These are phyloP conservation scores for Trichoderma guizhouense DNA, from an alignment of 2,329 filamentous ascomycete species.

Conservation along the genomic window DNA sequence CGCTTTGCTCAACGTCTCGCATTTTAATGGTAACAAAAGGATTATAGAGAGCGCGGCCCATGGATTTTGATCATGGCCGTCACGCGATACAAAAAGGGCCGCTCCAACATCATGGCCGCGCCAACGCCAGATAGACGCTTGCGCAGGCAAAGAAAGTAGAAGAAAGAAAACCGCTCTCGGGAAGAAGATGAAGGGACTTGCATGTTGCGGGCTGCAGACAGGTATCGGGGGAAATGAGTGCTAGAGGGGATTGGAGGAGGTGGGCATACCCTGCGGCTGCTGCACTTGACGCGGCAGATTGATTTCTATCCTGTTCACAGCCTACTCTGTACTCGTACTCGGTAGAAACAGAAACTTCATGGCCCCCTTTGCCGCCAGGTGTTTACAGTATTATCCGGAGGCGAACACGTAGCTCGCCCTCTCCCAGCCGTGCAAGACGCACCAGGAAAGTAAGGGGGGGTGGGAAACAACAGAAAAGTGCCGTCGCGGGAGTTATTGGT, in stretches of 20 bases:
- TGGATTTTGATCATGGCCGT: conserved; percentile 13
- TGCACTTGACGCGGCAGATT: conserved; percentile 24
- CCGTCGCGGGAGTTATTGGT: conserved; percentile 18
- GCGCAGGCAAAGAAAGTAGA: not conserved
- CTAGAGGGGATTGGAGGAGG: conserved; percentile 21
- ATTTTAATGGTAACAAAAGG: conserved; percentile 18
- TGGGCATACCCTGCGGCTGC: conserved; percentile 34
- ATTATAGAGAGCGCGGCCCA: conserved; percentile 14
- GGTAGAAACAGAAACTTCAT: conserved; percentile 20
- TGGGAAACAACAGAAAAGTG: conserved; percentile 10
- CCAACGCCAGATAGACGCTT: not conserved
- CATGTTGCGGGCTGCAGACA: not conserved
- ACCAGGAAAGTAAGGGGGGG: not conserved
- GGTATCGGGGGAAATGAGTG: conserved; percentile 26
- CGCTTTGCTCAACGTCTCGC: conserved; percentile 18
- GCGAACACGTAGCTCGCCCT: conserved; percentile 19
- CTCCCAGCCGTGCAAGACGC: not conserved
- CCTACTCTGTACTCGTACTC: conserved; percentile 17
- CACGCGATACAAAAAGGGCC: conserved; percentile 19
- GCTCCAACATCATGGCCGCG: conserved; percentile 15
- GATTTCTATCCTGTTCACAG: conserved; percentile 26
- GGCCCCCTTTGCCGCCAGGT: conserved; percentile 26
- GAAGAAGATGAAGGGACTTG: not conserved
- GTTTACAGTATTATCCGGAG: conserved; percentile 35
- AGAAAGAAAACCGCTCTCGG: not conserved